Evolutionary conservation across 805 yeast genomes (phyloP).

Genomic region (Yarrowia sp.): DNA sequence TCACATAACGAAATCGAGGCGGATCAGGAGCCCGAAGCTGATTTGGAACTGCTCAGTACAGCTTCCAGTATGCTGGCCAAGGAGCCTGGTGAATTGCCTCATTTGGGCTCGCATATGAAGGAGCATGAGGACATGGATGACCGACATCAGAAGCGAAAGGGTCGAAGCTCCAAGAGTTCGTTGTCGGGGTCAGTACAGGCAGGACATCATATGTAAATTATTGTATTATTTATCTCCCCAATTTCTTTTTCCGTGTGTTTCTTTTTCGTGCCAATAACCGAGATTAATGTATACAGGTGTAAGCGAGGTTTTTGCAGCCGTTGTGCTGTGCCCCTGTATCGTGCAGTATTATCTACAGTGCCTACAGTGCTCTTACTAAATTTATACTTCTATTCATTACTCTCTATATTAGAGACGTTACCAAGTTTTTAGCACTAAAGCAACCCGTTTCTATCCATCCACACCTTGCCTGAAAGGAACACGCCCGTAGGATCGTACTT

Average conservation of each 20-base stretch:
- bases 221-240: conserved; percentile 8
- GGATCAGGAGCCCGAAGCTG: conserved; percentile 11
- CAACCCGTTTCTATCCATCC: conserved; percentile 79
- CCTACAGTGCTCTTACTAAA: neutral
- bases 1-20: conserved; percentile 7
- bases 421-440: neutral
- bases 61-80: conserved; percentile 21
- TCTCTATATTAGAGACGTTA: conserved; percentile 1
- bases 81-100: conserved; percentile 11
- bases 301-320: too few species aligned
- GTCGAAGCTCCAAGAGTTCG: conserved; percentile 1
- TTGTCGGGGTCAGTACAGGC: conserved; percentile 10
- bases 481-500: conserved; percentile 78
- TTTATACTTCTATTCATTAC: conserved; percentile 10
- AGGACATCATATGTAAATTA: conserved; percentile 24
- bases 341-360: neutral
- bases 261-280: neutral
- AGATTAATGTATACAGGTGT: too few species aligned
- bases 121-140: neutral
- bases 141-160: conserved; percentile 9
- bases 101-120: neutral
- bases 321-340: too few species aligned
- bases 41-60: conserved; percentile 4
- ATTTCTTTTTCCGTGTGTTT: neutral
- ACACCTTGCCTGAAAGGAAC: conserved; percentile 69